Percentiles rank a stretch among this genome's conserved stretches.
phyloP scores from a whole-genome alignment of 331 rosid genomes.

The Pyracantha coccinea region DNA sequence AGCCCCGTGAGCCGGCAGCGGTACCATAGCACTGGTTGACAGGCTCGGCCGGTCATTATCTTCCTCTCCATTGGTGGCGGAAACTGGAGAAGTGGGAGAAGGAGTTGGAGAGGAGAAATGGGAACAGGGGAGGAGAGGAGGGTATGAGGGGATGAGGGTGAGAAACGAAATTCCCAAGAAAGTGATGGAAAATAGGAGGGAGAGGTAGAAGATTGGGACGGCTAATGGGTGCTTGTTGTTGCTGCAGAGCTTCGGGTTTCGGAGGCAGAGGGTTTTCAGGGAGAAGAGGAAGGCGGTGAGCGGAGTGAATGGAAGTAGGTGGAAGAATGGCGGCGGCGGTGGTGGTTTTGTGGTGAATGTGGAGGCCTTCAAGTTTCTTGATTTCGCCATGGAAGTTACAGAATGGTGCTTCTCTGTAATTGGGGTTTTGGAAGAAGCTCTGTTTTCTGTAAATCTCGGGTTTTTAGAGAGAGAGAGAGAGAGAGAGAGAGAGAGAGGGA shows the following conservation, averaged over 20 bases:
- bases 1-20: conserved; percentile 29
- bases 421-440: not conserved
- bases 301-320: conserved; percentile 26
- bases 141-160: conserved; percentile 1
- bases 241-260: conserved; percentile 13
- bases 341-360: conserved; percentile 20
- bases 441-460: not conserved
- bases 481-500: not conserved
- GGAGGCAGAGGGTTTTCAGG: conserved; percentile 11
- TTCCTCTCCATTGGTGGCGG: not conserved
- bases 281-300: conserved; percentile 20
- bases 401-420: not conserved
- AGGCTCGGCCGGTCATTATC: conserved; percentile 9
- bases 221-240: not conserved
- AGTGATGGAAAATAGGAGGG: conserved; percentile 28
- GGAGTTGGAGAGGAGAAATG: conserved; percentile 9
- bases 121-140: not conserved
- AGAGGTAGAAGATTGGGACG: conserved; percentile 23
- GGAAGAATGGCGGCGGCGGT: conserved; percentile 19
- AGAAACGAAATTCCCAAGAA: conserved; percentile 25
- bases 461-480: not conserved
- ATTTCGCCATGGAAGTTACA: conserved; percentile 22
- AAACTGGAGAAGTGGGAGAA: conserved; percentile 7
- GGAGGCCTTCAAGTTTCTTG: conserved; percentile 25
- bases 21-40: conserved; percentile 24